Percentiles rank a stretch among this genome's conserved stretches.
Evolutionary conservation across 2,329 filamentous ascomycete genomes (phyloP).

Genomic region (Xylariaceae sp.): DNA sequence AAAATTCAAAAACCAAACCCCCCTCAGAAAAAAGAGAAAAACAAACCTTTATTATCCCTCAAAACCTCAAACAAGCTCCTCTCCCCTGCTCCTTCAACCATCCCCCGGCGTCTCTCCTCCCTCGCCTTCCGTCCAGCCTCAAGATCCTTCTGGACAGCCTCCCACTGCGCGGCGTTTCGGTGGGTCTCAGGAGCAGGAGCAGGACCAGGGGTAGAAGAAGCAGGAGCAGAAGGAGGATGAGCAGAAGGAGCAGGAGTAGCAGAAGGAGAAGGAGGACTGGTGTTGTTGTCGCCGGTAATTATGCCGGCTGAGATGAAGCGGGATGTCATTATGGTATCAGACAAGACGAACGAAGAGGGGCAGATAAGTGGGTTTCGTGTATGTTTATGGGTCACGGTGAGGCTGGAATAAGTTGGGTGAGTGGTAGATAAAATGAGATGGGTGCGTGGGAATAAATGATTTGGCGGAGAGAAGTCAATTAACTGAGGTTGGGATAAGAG

Average conservation of each 20-base stretch:
- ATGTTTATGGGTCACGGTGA: too few species aligned
- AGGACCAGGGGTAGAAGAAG: too few species aligned
- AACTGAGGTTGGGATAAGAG: too few species aligned
- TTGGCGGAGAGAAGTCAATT: too few species aligned
- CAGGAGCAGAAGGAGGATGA: too few species aligned
- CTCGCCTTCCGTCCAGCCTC: slow-evolving; percentile 54
- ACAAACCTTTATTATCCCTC: slow-evolving; percentile 65
- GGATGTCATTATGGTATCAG: slow-evolving; percentile 40
- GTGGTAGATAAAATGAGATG: too few species aligned
- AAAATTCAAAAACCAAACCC: too few species aligned
- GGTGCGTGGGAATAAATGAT: too few species aligned
- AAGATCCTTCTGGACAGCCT: slow-evolving; percentile 58
- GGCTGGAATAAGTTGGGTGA: too few species aligned
- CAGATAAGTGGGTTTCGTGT: too few species aligned
- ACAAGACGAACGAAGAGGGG: background rate
- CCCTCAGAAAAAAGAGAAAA: background rate
- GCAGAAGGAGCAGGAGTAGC: too few species aligned
- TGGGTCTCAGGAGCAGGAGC: too few species aligned
- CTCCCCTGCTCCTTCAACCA: slow-evolving; percentile 45
- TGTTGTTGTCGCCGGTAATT: slow-evolving; percentile 42
- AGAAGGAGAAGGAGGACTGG: background rate
- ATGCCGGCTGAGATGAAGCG: slow-evolving; percentile 54
- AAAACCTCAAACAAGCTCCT: slow-evolving; percentile 68
- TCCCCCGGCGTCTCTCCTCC: slow-evolving; percentile 44
- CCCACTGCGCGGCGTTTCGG: slow-evolving; percentile 47